Conservation (phyloP, 1,139 yeast species). For the Debaryomyces fabryi region DNA sequence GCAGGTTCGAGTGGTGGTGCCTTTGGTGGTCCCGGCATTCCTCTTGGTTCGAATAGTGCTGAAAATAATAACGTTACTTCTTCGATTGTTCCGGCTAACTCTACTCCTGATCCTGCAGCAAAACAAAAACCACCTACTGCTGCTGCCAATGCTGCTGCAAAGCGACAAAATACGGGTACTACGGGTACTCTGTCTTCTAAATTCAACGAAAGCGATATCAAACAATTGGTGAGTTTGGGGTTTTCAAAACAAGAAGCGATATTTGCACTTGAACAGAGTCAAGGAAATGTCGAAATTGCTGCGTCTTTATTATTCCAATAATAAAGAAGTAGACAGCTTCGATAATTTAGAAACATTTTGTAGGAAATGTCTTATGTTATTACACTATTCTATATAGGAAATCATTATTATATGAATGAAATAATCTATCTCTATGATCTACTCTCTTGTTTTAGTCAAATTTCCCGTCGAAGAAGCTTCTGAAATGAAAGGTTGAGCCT, state of each 20-base stretch:
- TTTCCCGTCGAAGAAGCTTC: conserved; percentile 24
- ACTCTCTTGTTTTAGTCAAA: conserved; percentile 8
- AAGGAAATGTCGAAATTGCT: conserved; percentile 83
- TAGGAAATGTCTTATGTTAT: not conserved
- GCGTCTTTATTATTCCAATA: conserved; percentile 69
- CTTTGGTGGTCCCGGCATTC: conserved; percentile 12
- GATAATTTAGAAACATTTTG: conserved; percentile 5
- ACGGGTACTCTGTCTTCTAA: not conserved
- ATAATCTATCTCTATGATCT: not conserved
- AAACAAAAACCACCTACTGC: conserved; percentile 22
- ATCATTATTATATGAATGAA: not conserved
- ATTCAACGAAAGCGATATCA: conserved; percentile 48
- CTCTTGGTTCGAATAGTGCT: conserved; percentile 6
- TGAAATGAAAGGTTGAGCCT: conserved; percentile 28
- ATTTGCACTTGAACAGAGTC: conserved; percentile 63
- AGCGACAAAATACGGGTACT: conserved; percentile 24
- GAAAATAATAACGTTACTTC: conserved; percentile 12
- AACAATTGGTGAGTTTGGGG: conserved; percentile 67
- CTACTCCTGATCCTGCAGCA: conserved; percentile 16
- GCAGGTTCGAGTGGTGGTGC: conserved; percentile 30
- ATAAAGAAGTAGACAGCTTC: conserved; percentile 7
- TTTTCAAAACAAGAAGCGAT: conserved; percentile 66
- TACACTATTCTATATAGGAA: not conserved
- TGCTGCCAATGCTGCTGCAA: conserved; percentile 32
- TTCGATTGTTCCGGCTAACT: conserved; percentile 22